Base-by-base conservation (phyloP, 2,329 filamentous ascomycete genomes). In the Pseudopithomyces chartarum region DNA sequence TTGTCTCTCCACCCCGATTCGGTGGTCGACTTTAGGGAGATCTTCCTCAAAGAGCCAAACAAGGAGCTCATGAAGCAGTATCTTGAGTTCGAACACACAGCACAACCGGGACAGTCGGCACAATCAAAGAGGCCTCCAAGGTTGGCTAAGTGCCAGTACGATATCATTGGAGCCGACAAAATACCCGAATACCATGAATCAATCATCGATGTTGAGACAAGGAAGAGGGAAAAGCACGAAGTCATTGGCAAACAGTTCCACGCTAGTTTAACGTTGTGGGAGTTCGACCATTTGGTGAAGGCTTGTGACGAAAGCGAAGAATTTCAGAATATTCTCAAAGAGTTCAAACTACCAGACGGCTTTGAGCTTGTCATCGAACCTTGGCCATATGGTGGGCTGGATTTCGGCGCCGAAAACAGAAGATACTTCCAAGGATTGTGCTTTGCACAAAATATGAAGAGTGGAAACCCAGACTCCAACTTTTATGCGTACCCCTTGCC, bases 311-410 rank as follows among this genome's bases (percentile, higher is more conserved):
- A 76, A 29, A 86, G 84, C 1, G 79, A 81, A 3, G 64, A 81
- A 17, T 86, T 85, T 61, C 78, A 84, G 63, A 69, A 80, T 52
- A 81, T 80, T 1, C 66, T 84, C 8, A 76, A 79, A 1, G 79
- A 84, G 38, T 80, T 84, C 54, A 75, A 81, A 32, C 70, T 85
- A 2, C 83, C 83, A 1, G 79, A 84, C 55, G 83, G 82, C 0
- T 85, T 85, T 56, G 81, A 84, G 49, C 73, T 84, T n/a, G 75
- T 82, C 2, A 78, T 85, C 56, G 83, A 84, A 62, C 83, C 83
- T 29, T 85, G 71, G 72, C 82, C 83, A 5, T 85, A 85, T 64
- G 83, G 83, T 32, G 82, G 83, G n/a, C 71, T 80, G 11, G 80
- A 83, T 48, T 63, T 72, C 7, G 77, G 73, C 1, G 79, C 82